Evolutionary conservation across 1,284 basidiomycete genomes (phyloP).

Genomic region (Retiboletus fuscus): DNA sequence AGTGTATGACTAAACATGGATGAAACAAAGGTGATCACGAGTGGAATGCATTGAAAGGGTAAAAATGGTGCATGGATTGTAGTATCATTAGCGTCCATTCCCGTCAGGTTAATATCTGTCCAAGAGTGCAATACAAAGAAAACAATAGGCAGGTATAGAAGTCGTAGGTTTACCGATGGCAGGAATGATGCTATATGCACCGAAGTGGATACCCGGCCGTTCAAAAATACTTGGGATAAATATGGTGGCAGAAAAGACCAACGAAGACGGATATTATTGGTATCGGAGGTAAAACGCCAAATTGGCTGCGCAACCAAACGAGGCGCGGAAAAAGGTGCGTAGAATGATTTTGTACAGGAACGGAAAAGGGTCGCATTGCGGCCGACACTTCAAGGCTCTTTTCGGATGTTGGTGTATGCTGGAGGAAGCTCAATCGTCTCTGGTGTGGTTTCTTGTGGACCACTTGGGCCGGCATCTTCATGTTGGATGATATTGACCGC

Average conservation of each 20-base stretch:
- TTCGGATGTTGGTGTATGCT: constrained; percentile 74
- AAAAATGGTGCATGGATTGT: background rate
- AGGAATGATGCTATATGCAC: constrained; percentile 20
- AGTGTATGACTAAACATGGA: constrained; percentile 8
- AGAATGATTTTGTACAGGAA: constrained; percentile 16
- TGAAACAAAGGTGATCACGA: background rate
- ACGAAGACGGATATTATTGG: constrained; percentile 20
- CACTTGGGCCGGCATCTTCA: constrained; percentile 73
- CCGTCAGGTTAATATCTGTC: constrained; percentile 17
- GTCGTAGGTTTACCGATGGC: constrained; percentile 8
- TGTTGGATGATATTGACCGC: constrained; percentile 85
- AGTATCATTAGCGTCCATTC: constrained; percentile 20
- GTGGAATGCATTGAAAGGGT: background rate
- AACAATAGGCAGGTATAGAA: constrained; percentile 15
- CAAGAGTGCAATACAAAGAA: constrained; percentile 17
- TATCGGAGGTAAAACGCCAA: constrained; percentile 19
- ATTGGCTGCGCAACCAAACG: constrained; percentile 9
- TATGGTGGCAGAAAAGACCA: background rate
- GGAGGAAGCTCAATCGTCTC: constrained; percentile 85
- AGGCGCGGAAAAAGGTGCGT: background rate
- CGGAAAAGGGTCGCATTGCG: background rate
- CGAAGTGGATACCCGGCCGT: constrained; percentile 2
- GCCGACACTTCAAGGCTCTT: constrained; percentile 22
- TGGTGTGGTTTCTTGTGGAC: constrained; percentile 50
- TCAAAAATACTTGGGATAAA: constrained; percentile 2